A percentile compares a stretch with the other conserved stretches of the same genome.
phyloP scores from a whole-genome alignment of 257 asterid genomes.

The Nicotiana undulata region DNA sequence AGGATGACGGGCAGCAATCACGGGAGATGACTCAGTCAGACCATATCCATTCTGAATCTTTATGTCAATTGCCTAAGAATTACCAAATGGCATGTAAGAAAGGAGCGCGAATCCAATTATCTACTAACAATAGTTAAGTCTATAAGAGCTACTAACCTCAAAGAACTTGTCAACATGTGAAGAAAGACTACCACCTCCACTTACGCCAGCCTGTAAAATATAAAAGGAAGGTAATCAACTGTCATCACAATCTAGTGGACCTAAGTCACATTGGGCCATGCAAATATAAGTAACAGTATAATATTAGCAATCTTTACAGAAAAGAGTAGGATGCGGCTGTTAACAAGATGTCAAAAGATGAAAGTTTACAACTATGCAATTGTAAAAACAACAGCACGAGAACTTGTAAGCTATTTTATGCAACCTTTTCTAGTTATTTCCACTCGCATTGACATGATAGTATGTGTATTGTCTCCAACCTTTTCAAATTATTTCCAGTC shows the following conservation, averaged over 20 bases:
- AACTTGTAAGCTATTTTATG: not conserved
- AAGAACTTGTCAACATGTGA: slow-evolving; percentile 76
- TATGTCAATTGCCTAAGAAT: slow-evolving; percentile 72
- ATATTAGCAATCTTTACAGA: not conserved
- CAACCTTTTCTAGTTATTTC: not conserved
- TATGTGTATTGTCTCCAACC: not conserved
- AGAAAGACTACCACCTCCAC: slow-evolving; percentile 96
- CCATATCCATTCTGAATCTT: slow-evolving; percentile 89
- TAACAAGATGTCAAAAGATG: not conserved
- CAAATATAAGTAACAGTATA: not conserved
- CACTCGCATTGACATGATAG: not conserved
- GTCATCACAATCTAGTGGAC: not conserved
- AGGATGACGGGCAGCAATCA: slow-evolving; percentile 71
- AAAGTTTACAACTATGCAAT: not conserved
- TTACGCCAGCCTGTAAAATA: slow-evolving; percentile 59
- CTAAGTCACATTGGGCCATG: not conserved
- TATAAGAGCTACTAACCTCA: slow-evolving; percentile 47
- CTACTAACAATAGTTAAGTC: slow-evolving; percentile 8
- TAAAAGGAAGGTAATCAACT: not conserved
- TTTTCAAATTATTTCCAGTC: not conserved
- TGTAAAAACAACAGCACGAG: not conserved
- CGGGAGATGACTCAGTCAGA: slow-evolving; percentile 92
- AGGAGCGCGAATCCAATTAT: not conserved
- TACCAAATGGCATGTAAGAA: slow-evolving; percentile 2
- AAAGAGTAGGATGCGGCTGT: not conserved